Evolutionary conservation across 2,329 filamentous ascomycete species (phyloP), one percentile per base, ranked within the genome.

Genomic region (Talaromyces sp.): DNA sequence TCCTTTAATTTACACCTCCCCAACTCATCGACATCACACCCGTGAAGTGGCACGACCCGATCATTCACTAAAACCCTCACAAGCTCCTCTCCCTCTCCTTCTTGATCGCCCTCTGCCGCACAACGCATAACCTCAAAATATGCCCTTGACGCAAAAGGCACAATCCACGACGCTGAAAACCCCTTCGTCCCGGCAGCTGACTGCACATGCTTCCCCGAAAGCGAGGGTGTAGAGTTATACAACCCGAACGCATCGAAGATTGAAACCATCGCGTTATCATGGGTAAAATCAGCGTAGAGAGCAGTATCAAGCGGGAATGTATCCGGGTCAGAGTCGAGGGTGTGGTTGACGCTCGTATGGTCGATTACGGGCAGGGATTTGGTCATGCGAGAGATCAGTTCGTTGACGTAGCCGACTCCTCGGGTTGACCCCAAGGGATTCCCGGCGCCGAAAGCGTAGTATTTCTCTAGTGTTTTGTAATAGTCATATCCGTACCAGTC

Each of bases 81-180:
- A 61, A 90, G 81, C 75, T 95, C 90, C 27, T 74, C 64, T 41
- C 68, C 80, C 2, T n/a, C 33, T 19, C 3, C 33, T 8, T 9
- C 2, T 31, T 31, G 27, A 10, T 41, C 16, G n/a, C 22, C n/a
- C 10, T 45, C 5, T 2, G 19, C 11, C 7, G 45, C 16, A 75
- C 93, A 97, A 47, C 77, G 78, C 86, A 97, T 88, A 83, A 94
- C 95, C 83, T 97, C 93, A 41, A 97, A 86, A 75, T 96, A 96
- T 76, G 92, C 85, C 62, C 93, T 83, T 19, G 87, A 89, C 0
- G 85, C 91, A 77, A 97, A 97, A 0, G 93, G 91, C 19, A 96
- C 92, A 0, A 87, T 86, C 89, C 90, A 94, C 14, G 89, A 85
- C 0, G 91, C 87, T 11, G 90, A 89, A 75, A 87, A 97, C 3